Evolutionary conservation across 2,329 filamentous ascomycete species (phyloP).

Genomic region (Xylariales sp.): DNA sequence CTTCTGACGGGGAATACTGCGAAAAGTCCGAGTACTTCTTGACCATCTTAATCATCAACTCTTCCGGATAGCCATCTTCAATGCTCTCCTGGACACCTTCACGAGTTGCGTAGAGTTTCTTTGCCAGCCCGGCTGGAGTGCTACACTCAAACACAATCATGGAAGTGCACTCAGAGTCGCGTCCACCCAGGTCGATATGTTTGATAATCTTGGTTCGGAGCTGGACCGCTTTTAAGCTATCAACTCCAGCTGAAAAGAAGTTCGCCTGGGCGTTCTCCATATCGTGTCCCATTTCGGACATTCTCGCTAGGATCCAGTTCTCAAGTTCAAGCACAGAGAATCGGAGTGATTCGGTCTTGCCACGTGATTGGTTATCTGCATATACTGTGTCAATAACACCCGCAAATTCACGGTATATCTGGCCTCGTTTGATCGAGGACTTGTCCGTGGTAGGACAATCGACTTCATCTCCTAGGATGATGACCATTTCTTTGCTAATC

Average conservation of each 20-base stretch:
- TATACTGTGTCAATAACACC: background rate
- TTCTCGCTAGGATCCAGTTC: too few species aligned
- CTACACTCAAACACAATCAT: background rate
- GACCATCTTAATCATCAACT: background rate
- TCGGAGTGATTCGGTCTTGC: background rate
- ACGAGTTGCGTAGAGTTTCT: background rate
- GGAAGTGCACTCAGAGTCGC: background rate
- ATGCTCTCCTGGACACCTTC: background rate
- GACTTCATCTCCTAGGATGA: background rate
- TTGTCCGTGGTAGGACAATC: background rate
- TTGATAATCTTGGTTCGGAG: background rate
- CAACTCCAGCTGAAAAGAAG: background rate
- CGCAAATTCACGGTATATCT: background rate
- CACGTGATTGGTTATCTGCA: background rate
- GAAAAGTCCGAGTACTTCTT: too few species aligned
- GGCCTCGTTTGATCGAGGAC: background rate
- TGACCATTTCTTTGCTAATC: background rate
- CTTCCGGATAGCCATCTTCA: background rate
- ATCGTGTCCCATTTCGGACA: background rate
- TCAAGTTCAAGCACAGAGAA: background rate
- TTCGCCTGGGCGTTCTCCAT: background rate
- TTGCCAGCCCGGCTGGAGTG: background rate
- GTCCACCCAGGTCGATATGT: background rate
- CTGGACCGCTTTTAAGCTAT: background rate
- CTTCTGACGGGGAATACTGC: too few species aligned